Percentiles rank a stretch among this genome's conserved stretches.
Conservation (phyloP, 768 basidiomycete species). For the Crucibulum laeve region DNA sequence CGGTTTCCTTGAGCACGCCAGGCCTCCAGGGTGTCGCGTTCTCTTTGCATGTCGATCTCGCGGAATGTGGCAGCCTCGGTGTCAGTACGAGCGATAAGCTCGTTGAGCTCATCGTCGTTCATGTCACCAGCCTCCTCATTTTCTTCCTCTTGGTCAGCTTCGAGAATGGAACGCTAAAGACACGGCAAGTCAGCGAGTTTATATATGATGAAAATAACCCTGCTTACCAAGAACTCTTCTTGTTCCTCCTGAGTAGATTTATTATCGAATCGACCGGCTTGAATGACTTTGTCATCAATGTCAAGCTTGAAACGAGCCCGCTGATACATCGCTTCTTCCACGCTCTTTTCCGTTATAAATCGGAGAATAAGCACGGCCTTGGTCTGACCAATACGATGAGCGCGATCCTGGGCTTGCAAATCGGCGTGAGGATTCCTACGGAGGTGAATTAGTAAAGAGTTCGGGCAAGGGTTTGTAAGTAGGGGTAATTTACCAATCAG, state of each 20-base stretch:
- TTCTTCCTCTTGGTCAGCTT: conserved; percentile 87
- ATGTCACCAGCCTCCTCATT: conserved; percentile 89
- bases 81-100: conserved; percentile 83
- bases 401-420: conserved; percentile 98
- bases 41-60: conserved; percentile 78
- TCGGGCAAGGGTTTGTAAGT: background rate
- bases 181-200: conserved; percentile 5
- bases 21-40: conserved; percentile 52
- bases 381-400: conserved; percentile 99
- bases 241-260: conserved; percentile 98
- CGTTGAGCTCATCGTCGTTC: conserved; percentile 94
- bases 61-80: conserved; percentile 75
- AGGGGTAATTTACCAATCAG: conserved; percentile 49
- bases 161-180: conserved; percentile 78
- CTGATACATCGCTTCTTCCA: conserved; percentile 97
- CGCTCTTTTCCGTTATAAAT: conserved; percentile 96
- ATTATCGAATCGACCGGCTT: conserved; percentile 98
- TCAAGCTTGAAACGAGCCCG: conserved; percentile 95
- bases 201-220: conserved; percentile 1
- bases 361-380: conserved; percentile 95
- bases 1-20: conserved; percentile 77
- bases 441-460: conserved; percentile 12
- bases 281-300: conserved; percentile 99
- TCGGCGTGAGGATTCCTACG: conserved; percentile 96
- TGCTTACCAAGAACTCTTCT: conserved; percentile 86